Conservation (phyloP, 768 basidiomycete species). For the Tephrocybe sp. region DNA sequence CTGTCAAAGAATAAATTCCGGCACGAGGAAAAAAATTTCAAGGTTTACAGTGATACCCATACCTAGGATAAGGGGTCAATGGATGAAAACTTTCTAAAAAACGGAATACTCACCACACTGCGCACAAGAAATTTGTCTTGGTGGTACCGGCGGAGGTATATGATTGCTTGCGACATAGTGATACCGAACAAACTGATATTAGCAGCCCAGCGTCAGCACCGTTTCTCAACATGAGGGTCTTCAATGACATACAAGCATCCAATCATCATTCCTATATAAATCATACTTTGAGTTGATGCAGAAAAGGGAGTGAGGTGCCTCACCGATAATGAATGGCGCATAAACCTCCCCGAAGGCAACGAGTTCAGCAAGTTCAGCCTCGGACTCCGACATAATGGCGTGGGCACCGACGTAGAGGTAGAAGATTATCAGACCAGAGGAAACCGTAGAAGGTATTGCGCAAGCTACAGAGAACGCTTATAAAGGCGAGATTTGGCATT, state of each 20-base stretch:
- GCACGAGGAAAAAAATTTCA: too few relatives aligned
- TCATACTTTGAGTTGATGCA: not conserved
- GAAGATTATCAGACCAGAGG: not conserved
- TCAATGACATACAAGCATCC: constrained; percentile 9
- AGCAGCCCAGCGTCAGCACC: not conserved
- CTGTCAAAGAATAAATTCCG: not conserved
- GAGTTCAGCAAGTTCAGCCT: constrained; percentile 9
- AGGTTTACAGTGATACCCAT: constrained; percentile 9
- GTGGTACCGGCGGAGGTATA: constrained; percentile 10
- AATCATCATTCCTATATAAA: constrained; percentile 14
- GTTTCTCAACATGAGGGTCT: not conserved
- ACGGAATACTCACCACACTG: not conserved
- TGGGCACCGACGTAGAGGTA: too few relatives aligned
- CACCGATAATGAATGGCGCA: constrained; percentile 11
- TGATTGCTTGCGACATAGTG: constrained; percentile 9
- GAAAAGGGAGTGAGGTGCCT: not conserved
- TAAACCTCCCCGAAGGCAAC: constrained; percentile 9
- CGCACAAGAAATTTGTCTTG: constrained; percentile 7
- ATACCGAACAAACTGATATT: constrained; percentile 8
- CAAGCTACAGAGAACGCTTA: not conserved
- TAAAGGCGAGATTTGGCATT: not conserved
- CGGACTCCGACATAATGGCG: not conserved
- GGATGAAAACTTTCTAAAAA: not conserved
- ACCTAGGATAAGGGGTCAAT: not conserved
- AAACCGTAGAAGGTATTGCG: not conserved